Evolutionary conservation across 805 yeast genomes (phyloP).

Genomic region (Myxozyma neotropica): DNA sequence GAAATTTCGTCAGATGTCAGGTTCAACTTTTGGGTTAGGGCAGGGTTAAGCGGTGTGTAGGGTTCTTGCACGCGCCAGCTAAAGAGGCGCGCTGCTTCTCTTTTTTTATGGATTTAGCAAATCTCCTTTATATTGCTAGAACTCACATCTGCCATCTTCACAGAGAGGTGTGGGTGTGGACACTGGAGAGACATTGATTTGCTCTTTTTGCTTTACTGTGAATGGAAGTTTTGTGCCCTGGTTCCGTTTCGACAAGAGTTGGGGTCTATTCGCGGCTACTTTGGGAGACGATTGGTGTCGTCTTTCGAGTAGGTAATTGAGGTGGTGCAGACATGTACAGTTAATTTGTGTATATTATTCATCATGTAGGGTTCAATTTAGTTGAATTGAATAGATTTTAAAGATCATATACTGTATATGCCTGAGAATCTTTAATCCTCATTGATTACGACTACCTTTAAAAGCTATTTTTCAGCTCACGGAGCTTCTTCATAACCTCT

Average conservation of each 20-base stretch:
- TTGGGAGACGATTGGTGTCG: constrained; percentile 16
- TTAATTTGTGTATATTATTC: neutral
- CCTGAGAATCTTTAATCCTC: no score
- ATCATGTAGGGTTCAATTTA: neutral
- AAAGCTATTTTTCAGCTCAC: constrained; percentile 69
- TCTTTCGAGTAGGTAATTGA: constrained; percentile 9
- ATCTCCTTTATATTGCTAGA: constrained; percentile 32
- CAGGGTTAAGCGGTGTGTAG: no score
- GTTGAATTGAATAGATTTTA: neutral
- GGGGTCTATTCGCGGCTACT: constrained; percentile 15
- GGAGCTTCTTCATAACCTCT: constrained; percentile 69
- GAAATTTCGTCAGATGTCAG: no score
- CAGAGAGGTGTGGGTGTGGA: constrained; percentile 35
- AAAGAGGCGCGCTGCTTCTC: neutral
- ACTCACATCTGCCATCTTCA: constrained; percentile 28
- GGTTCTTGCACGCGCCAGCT: no score
- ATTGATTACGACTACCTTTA: neutral
- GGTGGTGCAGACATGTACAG: constrained; percentile 11
- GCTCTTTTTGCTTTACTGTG: constrained; percentile 12
- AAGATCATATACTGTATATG: neutral
- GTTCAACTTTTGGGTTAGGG: no score
- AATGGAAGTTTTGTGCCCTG: constrained; percentile 7
- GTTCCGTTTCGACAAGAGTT: neutral
- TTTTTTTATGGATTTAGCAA: neutral
- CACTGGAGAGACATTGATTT: constrained; percentile 30